A percentile compares a stretch with the other conserved stretches of the same genome.
Conservation (phyloP, 768 basidiomycete species). For the Mycena latifolia region DNA sequence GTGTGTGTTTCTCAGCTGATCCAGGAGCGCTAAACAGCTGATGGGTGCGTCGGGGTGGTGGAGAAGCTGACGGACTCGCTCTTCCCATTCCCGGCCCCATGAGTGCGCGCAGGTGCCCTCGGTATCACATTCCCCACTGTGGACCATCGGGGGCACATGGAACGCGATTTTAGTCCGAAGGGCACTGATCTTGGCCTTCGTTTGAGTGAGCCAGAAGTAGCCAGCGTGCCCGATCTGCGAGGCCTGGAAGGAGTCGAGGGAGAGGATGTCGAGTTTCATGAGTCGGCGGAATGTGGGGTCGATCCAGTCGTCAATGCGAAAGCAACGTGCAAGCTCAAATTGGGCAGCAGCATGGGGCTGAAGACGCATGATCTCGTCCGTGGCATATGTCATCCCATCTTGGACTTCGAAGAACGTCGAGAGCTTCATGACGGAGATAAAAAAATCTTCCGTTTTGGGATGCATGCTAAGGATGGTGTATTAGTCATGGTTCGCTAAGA, state of each 20-base stretch:
- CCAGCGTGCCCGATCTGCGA: neutral
- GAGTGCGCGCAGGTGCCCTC: neutral
- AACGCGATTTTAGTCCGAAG: conserved; percentile 19
- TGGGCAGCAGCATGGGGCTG: conserved; percentile 13
- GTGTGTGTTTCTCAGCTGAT: conserved; percentile 10
- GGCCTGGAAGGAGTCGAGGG: neutral
- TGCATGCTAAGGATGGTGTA: neutral
- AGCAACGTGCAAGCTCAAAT: conserved; percentile 22
- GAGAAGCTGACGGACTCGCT: conserved; percentile 18
- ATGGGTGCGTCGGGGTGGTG: conserved; percentile 21
- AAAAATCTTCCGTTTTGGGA: conserved; percentile 8
- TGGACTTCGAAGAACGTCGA: conserved; percentile 7
- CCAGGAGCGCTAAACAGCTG: conserved; percentile 1
- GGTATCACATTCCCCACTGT: neutral
- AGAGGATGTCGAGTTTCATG: neutral
- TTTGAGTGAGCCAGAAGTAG: conserved; percentile 15
- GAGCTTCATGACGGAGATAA: conserved; percentile 16
- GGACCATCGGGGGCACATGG: conserved; percentile 3
- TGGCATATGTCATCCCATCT: conserved; percentile 6
- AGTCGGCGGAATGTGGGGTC: conserved; percentile 8
- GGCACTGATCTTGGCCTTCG: conserved; percentile 19
- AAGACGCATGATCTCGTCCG: neutral
- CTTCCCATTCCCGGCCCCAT: conserved; percentile 19
- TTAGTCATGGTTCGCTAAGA: neutral
- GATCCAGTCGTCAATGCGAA: conserved; percentile 17